Percentiles rank a stretch among this genome's conserved stretches.
These are phyloP conservation scores for Xylaria sp. DNA, from an alignment of 2,329 filamentous ascomycete species.

Conservation along the genomic window DNA sequence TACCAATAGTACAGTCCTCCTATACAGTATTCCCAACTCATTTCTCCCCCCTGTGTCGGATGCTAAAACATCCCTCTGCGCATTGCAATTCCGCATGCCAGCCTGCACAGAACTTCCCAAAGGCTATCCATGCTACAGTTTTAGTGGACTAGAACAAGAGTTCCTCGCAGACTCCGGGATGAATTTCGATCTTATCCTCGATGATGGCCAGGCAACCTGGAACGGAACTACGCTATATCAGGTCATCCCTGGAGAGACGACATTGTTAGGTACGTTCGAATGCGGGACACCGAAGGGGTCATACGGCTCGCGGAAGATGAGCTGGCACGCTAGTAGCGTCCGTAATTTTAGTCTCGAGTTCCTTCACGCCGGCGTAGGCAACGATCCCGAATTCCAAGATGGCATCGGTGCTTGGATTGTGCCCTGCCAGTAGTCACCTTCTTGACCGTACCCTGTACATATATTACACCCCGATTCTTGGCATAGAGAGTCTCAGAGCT, in stretches of 20 bases:
- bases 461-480: constrained; percentile 16
- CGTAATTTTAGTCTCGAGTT: constrained; percentile 48
- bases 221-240: constrained; percentile 47
- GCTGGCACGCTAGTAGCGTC: constrained; percentile 47
- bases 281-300: constrained; percentile 38
- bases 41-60: constrained; percentile 34
- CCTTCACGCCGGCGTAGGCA: constrained; percentile 48
- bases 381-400: constrained; percentile 44
- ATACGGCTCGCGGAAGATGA: constrained; percentile 40
- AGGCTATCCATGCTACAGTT: constrained; percentile 50
- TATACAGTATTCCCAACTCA: constrained; percentile 43
- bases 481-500: constrained; percentile 21
- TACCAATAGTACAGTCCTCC: constrained; percentile 43
- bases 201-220: constrained; percentile 42
- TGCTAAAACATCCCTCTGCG: constrained; percentile 40
- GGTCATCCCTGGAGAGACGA: constrained; percentile 46
- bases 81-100: constrained; percentile 51
- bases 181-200: constrained; percentile 42
- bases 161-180: constrained; percentile 47
- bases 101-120: constrained; percentile 46
- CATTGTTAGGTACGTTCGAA: constrained; percentile 47
- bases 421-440: constrained; percentile 39
- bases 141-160: constrained; percentile 50
- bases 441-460: constrained; percentile 4
- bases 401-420: constrained; percentile 50